A percentile compares a stretch with the other conserved stretches of the same genome.
phyloP scores from a whole-genome alignment of 805 yeast genomes.

The Tetrapisispora nanseiensis region DNA sequence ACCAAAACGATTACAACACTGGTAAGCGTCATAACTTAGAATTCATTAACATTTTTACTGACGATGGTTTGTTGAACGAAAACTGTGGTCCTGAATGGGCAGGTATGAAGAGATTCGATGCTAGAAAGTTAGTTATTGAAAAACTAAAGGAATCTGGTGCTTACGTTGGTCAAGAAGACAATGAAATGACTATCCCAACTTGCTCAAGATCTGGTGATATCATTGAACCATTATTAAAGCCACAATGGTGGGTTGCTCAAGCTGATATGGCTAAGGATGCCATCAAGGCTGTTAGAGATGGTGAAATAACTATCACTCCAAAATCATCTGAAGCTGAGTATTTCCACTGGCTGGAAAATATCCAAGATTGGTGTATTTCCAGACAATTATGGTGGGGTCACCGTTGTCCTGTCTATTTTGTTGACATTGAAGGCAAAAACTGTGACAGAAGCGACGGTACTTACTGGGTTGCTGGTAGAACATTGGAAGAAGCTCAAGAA shows the following conservation, averaged over 20 bases:
- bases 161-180: slow-evolving; percentile 77
- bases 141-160: slow-evolving; percentile 65
- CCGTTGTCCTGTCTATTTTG: slow-evolving; percentile 92
- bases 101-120: slow-evolving; percentile 91
- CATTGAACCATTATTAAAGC: slow-evolving; percentile 92
- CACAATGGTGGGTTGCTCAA: slow-evolving; percentile 99
- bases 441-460: slow-evolving; percentile 52
- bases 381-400: slow-evolving; percentile 96
- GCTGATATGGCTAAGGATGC: slow-evolving; percentile 81
- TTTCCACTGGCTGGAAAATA: slow-evolving; percentile 89
- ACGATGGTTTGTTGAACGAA: slow-evolving; percentile 83
- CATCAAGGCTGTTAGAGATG: slow-evolving; percentile 71
- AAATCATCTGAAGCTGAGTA: slow-evolving; percentile 86
- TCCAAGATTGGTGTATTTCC: slow-evolving; percentile 99
- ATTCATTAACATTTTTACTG: slow-evolving; percentile 82
- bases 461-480: slow-evolving; percentile 89
- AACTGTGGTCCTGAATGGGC: slow-evolving; percentile 81
- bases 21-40: slow-evolving; percentile 91
- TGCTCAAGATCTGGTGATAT: slow-evolving; percentile 97
- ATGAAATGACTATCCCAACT: slow-evolving; percentile 89
- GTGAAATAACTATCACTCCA: slow-evolving; percentile 75
- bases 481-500: slow-evolving; percentile 67
- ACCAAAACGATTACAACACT: slow-evolving; percentile 89
- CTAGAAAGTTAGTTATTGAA: slow-evolving; percentile 76
- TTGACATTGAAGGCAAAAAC: slow-evolving; percentile 63